Percentiles rank a stretch among this genome's conserved stretches.
phyloP scores from a whole-genome alignment of 495 filamentous ascomycete genomes.

The Penicillium roqueforti region DNA sequence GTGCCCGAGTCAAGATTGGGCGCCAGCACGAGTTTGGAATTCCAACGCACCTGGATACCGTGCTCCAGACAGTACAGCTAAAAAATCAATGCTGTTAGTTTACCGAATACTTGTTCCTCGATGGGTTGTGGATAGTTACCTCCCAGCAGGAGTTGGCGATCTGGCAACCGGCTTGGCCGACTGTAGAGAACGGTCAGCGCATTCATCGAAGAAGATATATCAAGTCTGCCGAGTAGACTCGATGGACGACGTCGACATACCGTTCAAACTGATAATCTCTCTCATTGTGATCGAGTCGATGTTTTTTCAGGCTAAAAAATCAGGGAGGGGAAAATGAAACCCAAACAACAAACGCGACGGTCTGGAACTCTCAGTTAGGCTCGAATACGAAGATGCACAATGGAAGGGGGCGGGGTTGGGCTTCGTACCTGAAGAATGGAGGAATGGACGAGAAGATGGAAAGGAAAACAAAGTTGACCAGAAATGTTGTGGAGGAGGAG shows the following conservation, averaged over 20 bases:
- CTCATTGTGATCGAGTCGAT: constrained; percentile 64
- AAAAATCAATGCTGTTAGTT: constrained; percentile 26
- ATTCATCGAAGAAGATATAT: constrained; percentile 17
- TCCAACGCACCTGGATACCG: constrained; percentile 84
- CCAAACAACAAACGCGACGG: constrained; percentile 34
- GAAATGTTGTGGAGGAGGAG: constrained; percentile 33
- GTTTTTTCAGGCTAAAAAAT: constrained; percentile 35
- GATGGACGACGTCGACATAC: constrained; percentile 49
- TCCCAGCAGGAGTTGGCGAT: constrained; percentile 99
- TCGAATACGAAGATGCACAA: constrained; percentile 5
- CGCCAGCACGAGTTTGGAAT: constrained; percentile 14
- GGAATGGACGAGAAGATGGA: constrained; percentile 23
- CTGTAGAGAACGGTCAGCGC: constrained; percentile 48
- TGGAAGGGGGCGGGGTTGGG: constrained; percentile 19
- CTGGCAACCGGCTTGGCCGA: constrained; percentile 99
- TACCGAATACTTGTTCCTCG: constrained; percentile 4
- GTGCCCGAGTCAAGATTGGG: constrained; percentile 17
- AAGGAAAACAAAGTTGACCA: constrained; percentile 20
- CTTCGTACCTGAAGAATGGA: constrained; percentile 28
- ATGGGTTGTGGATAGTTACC: constrained; percentile 51
- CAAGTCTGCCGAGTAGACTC: constrained; percentile 7
- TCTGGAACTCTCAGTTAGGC: constrained; percentile 19
- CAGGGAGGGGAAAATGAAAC: constrained; percentile 26
- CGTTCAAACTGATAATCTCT: constrained; percentile 99
- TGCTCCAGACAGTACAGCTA: constrained; percentile 99